Base-by-base conservation (phyloP, 495 filamentous ascomycete species). In the Trichoderma erinaceum region DNA sequence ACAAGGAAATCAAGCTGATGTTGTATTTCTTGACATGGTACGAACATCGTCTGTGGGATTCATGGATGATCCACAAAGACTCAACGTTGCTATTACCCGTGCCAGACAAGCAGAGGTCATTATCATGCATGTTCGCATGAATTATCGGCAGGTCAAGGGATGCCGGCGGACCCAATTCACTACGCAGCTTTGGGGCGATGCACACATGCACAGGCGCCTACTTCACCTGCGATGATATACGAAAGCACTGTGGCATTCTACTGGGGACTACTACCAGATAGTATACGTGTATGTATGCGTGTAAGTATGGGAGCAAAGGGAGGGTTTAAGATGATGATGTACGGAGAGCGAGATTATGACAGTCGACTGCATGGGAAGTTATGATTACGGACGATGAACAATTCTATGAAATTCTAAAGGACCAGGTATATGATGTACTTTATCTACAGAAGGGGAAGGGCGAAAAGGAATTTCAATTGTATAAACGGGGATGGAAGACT, bases 1-100 rank as follows among this genome's bases (percentile, higher is more conserved):
- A 2, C 74, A 76, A 43, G 73, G 74, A 2, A 67, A 72, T 38
- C 71, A 76, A 41, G 73, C 73, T 4, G 74, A 76, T 27, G 67
- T 74, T n/a, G 69, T 76, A 3, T 70, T 73, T 64, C 50, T 76
- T 15, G 74, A 76, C 66, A 50, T 74, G 25, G 71, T 72, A 3
- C 68, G 67, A 27, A 64, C 41, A 11, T 32, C 18, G 0, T 46
- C 67, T 0, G 69, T 67, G 2, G 50, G 56, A 0, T 74, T 74
- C 65, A 68, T 69, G 2, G 71, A 73, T 21, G 63, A 73, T 3
- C 63, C 68, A 0, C 68, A 74, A 52, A 58, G 72, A 25, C 69
- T 72, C 10, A 70, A 69, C 41, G 73, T 73, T 0, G 72, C 69
- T 8, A 12, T 70, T 8, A 74, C 74, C 6, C 69, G 71, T 0